Evolutionary conservation across 306 rosid genomes (phyloP), one percentile per base, ranked within the genome.

Genomic region (Crotalaria pallida): DNA sequence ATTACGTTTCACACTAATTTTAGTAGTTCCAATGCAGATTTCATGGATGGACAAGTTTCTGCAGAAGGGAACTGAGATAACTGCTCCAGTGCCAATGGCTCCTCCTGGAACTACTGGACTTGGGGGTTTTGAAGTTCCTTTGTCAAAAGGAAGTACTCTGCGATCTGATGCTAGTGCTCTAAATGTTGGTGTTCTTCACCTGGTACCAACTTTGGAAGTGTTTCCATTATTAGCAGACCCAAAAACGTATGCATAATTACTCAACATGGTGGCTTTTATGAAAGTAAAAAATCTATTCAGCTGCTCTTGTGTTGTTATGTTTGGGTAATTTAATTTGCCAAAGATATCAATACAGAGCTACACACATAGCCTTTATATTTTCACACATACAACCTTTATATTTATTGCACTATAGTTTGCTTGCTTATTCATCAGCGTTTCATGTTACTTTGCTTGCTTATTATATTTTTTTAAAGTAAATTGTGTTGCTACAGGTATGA

Each of bases 1-100:
- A 6, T 63, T 17, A 13, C 13, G 44, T 22, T 23, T 41, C 5
- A 11, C 6, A 18, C 5, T 36, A 10, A 31, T 27, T 62, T 4
- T 38, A 43, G 49, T 26, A 65, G 70, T 76, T 36, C 11, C 55
- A 41, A n/a, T 74, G 72, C 83, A 91, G 97, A 91, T 91, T 70
- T 91, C 97, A 4, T 91, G 97, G 97, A 91, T 91, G 97, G 97
- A 88, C 69, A 91, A 91, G 82, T 88, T 91, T 86, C 75, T 88
- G 60, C 86, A 23, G 73, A 91, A 79, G 72, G 95, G 92, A 55
- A 91, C 86, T 53, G 96, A 91, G 85, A 91, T 91, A 60, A 84
- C 88, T 60, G 97, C 97, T 15, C 97, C 97, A 29, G 97, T 86
- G 67, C 97, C 96, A 6, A 91, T 81, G 96, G 80, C 84, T 72